phyloP scores from a whole-genome alignment of 768 basidiomycete genomes.

The Hydnum rufescens region DNA sequence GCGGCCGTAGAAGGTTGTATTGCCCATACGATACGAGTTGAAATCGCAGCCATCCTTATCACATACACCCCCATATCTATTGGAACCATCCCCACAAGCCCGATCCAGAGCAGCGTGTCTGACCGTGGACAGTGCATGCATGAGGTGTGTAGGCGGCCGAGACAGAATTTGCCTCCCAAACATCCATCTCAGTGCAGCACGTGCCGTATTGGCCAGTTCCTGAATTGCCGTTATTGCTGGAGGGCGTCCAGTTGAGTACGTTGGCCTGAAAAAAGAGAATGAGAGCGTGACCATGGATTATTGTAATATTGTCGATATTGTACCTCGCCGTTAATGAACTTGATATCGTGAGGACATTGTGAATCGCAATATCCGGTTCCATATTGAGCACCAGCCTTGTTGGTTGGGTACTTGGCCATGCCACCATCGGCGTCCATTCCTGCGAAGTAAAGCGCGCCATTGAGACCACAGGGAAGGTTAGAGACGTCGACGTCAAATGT shows the following conservation, averaged over 20 bases:
- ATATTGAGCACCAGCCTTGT: slow-evolving; percentile 38
- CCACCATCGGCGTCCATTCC: slow-evolving; percentile 43
- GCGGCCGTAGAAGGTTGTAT: slow-evolving; percentile 27
- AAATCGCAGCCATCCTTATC: slow-evolving; percentile 41
- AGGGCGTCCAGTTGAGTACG: slow-evolving; percentile 23
- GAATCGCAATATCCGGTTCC: slow-evolving; percentile 50
- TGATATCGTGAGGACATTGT: slow-evolving; percentile 38
- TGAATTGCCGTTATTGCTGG: slow-evolving; percentile 24
- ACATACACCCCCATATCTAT: slow-evolving; percentile 28
- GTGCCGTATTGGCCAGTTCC: slow-evolving; percentile 28
- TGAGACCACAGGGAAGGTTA: slow-evolving; percentile 37
- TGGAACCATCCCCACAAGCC: slow-evolving; percentile 10
- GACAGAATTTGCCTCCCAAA: slow-evolving; percentile 37
- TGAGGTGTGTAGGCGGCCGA: slow-evolving; percentile 36
- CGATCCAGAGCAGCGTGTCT: slow-evolving; percentile 25
- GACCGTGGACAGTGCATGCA: slow-evolving; percentile 25
- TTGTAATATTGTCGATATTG: slow-evolving; percentile 10
- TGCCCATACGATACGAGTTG: slow-evolving; percentile 40
- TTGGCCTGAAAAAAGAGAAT: slow-evolving; percentile 24
- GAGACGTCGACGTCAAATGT: slow-evolving; percentile 41
- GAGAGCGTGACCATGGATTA: background rate
- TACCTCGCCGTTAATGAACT: slow-evolving; percentile 36
- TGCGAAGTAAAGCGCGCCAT: slow-evolving; percentile 40
- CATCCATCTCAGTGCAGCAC: slow-evolving; percentile 42
- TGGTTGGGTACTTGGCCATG: slow-evolving; percentile 26